Evolutionary conservation across 2,329 filamentous ascomycete species (phyloP), one percentile per base, ranked within the genome.

Genomic region (Falciphora oryzae): DNA sequence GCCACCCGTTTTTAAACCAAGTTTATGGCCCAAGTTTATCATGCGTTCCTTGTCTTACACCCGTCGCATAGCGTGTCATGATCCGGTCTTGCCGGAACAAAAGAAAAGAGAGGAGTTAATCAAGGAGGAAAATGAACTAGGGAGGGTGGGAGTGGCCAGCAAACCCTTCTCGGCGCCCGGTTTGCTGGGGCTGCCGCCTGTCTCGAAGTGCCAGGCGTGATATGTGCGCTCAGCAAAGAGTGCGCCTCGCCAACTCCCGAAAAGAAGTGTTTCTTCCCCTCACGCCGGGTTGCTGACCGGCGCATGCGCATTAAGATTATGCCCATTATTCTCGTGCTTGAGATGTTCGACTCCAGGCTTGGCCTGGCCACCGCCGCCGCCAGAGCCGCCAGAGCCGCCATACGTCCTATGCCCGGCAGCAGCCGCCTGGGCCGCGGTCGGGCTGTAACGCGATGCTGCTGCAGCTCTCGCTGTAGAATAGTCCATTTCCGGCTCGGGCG

Each of bases 401-500:
- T 62, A 62, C 56, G 56, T 31, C 27, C 27, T 29, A n/a, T 62
- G 60, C 25, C 60, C 50, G 28, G 60, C 27, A 8, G 60, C 38
- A 14, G 50, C 60, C 38, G 60, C 38, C 38, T 38, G 59, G 59
- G 27, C 59, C 16, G 29, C 61, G 25, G 56, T 57, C 14, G 50
- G 61, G 29, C 61, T 63, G 53, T 63, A 50, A 13, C 50, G 61
- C n/a, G 44, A 50, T 25, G 61, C 8, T 29, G 57, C 57, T 18
- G 25, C 27, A 18, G 27, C 25, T 58, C 57, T 22, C 57, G 25
- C 22, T 28, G n/a, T 31, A n/a, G 22, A 27, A 16, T n/a, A 31
- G 25, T 25, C 61, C 61, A 18, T 29, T 16, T 29, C 61, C 22
- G 32, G 44, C 27, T 62, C 57, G 62, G 53, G 65, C 4, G 67